A percentile compares a stretch with the other conserved stretches of the same genome.
phyloP scores from a whole-genome alignment of 2,329 filamentous ascomycete species.

The Claviceps africana region DNA sequence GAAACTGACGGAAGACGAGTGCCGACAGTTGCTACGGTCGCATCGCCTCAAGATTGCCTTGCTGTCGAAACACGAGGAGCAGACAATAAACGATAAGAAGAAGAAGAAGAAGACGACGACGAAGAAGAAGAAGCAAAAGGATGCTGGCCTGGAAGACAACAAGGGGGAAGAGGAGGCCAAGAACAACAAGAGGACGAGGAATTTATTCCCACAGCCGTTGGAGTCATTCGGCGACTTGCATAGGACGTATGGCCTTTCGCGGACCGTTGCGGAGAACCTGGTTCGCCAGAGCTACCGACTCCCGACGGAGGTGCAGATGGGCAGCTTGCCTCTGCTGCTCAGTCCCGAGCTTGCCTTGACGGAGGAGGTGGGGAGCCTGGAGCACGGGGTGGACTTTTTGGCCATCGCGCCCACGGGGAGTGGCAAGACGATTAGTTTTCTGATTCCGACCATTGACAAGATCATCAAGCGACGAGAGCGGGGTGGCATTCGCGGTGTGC shows the following conservation, averaged over 20 bases:
- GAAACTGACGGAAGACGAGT: constrained; percentile 51
- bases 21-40: constrained; percentile 58
- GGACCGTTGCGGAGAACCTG: constrained; percentile 63
- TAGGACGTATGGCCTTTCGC: constrained; percentile 57
- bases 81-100: no score
- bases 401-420: constrained; percentile 90
- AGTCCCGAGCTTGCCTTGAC: constrained; percentile 36
- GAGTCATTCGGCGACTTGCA: constrained; percentile 62
- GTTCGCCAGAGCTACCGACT: constrained; percentile 69
- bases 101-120: constrained; percentile 44
- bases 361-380: constrained; percentile 21
- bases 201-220: constrained; percentile 68
- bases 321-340: constrained; percentile 65
- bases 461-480: constrained; percentile 46
- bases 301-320: constrained; percentile 90
- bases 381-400: constrained; percentile 53
- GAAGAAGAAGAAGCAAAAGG: constrained; percentile 35
- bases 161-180: constrained; percentile 9
- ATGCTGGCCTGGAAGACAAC: no score
- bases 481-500: constrained; percentile 23
- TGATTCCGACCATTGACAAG: constrained; percentile 73
- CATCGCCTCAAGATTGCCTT: constrained; percentile 78
- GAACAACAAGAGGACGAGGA: constrained; percentile 38
- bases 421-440: constrained; percentile 87
- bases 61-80: constrained; percentile 38